Evolutionary conservation across 441 rosid species (phyloP).

Genomic region (Populus trichocarpa): DNA sequence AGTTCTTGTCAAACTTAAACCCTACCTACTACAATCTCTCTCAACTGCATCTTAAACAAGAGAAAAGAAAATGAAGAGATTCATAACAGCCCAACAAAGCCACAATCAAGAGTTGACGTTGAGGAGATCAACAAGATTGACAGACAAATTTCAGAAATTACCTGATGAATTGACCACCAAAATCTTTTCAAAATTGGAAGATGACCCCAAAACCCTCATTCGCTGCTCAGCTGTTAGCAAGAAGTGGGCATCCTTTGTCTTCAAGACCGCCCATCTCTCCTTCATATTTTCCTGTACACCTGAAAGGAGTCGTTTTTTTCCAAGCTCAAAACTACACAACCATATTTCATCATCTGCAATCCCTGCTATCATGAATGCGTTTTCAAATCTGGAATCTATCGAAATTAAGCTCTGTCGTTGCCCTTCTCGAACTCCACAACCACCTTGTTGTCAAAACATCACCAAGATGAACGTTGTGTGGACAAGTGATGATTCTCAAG

Average conservation of each 20-base stretch:
- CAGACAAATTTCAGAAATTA: neutral
- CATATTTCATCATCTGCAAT: neutral
- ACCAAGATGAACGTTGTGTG: neutral
- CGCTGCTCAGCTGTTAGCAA: neutral
- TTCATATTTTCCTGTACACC: neutral
- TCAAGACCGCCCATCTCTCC: neutral
- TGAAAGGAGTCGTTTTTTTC: neutral
- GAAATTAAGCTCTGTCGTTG: neutral
- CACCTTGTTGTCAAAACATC: neutral
- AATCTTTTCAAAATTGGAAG: neutral
- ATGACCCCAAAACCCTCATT: neutral
- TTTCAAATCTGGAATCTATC: neutral
- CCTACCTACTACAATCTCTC: neutral
- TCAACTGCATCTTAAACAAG: neutral
- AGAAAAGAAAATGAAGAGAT: neutral
- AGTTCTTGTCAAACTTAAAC: neutral
- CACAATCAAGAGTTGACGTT: neutral
- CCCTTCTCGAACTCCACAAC: neutral
- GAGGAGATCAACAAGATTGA: neutral
- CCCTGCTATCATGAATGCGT: neutral
- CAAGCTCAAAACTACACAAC: neutral
- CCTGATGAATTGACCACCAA: neutral
- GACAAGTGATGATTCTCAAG: neutral
- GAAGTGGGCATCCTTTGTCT: neutral
- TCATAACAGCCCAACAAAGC: neutral